These are phyloP conservation scores for Neurospora discreta DNA, from an alignment of 495 filamentous ascomycete genomes.

Conservation along the genomic window DNA sequence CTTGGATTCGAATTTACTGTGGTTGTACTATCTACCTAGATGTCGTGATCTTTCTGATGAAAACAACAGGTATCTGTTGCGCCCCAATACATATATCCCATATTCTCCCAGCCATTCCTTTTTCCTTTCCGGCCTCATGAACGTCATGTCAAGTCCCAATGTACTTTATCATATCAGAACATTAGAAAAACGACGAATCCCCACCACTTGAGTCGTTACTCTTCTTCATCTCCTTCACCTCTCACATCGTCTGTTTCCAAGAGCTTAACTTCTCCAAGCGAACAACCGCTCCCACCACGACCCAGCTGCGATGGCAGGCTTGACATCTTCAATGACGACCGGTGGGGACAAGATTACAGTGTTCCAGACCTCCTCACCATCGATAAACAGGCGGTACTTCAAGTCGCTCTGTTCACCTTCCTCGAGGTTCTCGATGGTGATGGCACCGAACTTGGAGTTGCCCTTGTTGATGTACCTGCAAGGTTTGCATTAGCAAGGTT, in stretches of 20 bases:
- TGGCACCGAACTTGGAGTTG: slow-evolving; percentile 80
- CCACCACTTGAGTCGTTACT: neutral
- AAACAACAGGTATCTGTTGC: neutral
- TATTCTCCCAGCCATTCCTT: neutral
- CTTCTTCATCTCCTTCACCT: neutral
- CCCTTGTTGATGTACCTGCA: slow-evolving; percentile 68
- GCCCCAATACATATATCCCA: neutral
- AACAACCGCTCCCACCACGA: slow-evolving; percentile 31
- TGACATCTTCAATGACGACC: slow-evolving; percentile 4
- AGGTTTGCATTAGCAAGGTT: slow-evolving; percentile 1
- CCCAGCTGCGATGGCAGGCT: slow-evolving; percentile 4
- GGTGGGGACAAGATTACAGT: slow-evolving; percentile 46
- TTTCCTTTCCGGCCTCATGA: neutral
- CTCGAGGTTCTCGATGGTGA: slow-evolving; percentile 67
- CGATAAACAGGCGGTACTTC: slow-evolving; percentile 72
- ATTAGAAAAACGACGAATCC: neutral
- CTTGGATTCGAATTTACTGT: neutral
- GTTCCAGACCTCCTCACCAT: slow-evolving; percentile 69
- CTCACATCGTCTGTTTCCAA: neutral
- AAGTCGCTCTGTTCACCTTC: slow-evolving; percentile 49
- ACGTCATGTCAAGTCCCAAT: neutral
- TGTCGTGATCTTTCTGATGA: neutral
- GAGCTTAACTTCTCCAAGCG: neutral
- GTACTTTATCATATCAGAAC: neutral
- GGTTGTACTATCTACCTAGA: neutral